Evolutionary conservation across 176 grass and related monocot genomes (phyloP).

Genomic region (Saccharum officinarum): DNA sequence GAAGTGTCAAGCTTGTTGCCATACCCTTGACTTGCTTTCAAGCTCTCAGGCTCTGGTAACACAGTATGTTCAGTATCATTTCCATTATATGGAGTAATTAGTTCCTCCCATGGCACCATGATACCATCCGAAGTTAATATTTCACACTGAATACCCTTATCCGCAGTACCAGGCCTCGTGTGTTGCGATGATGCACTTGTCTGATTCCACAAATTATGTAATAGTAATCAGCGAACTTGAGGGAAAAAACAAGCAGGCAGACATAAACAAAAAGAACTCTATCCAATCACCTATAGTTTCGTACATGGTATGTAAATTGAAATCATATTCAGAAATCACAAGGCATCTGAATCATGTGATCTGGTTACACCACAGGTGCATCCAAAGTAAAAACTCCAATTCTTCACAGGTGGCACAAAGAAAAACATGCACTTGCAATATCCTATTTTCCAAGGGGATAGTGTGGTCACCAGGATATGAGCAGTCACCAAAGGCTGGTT

Average conservation of each 20-base stretch:
- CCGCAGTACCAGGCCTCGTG: slow-evolving; percentile 41
- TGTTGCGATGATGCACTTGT: slow-evolving; percentile 19
- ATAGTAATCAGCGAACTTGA: background rate
- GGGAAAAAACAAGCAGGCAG: background rate
- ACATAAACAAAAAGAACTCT: background rate
- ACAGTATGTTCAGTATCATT: background rate
- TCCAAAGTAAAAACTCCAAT: background rate
- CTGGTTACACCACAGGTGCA: slow-evolving; percentile 23
- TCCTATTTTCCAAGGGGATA: background rate
- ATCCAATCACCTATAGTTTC: slow-evolving; percentile 1
- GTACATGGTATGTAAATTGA: slow-evolving; percentile 5
- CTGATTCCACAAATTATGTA: slow-evolving; percentile 37
- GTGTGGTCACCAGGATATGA: slow-evolving; percentile 14
- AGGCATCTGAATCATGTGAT: background rate
- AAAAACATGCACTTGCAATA: background rate
- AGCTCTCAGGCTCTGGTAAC: slow-evolving; percentile 10
- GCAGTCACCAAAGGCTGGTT: background rate
- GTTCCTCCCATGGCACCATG: slow-evolving; percentile 26
- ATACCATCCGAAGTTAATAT: slow-evolving; percentile 50
- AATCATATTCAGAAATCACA: slow-evolving; percentile 27
- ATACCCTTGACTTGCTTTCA: slow-evolving; percentile 24
- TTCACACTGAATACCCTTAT: slow-evolving; percentile 59
- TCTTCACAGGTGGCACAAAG: background rate
- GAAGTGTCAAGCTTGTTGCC: slow-evolving; percentile 23
- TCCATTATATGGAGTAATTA: background rate